Percentiles rank a stretch among this genome's conserved stretches.
Conservation (phyloP, 2,329 filamentous ascomycete genomes). For the Cladosporium austrohemisphaericum region DNA sequence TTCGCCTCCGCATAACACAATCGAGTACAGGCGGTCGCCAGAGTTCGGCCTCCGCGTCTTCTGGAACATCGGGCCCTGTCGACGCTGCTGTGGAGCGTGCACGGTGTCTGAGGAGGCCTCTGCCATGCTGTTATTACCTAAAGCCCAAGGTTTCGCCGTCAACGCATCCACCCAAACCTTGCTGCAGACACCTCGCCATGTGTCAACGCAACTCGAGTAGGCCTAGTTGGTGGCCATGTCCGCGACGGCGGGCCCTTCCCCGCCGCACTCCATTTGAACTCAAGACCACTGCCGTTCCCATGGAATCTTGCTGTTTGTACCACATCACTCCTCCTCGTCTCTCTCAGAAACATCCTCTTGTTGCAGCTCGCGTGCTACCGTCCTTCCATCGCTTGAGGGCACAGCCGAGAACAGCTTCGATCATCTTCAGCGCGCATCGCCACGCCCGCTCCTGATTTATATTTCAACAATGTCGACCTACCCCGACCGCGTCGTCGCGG, state of each 20-base stretch:
- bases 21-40: neutral
- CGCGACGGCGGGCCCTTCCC: conserved; percentile 1
- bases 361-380: neutral
- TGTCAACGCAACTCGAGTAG: conserved; percentile 13
- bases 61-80: conserved; percentile 1
- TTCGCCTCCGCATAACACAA: neutral
- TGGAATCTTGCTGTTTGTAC: neutral
- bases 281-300: neutral
- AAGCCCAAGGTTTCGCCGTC: conserved; percentile 13
- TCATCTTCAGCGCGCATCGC: too few relatives aligned
- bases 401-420: neutral
- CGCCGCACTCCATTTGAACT: conserved; percentile 13
- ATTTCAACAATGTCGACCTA: conserved; percentile 10
- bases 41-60: conserved; percentile 7
- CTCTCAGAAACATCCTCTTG: neutral
- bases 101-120: conserved; percentile 9
- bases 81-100: conserved; percentile 1
- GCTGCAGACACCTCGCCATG: too few relatives aligned
- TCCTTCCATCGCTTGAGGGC: neutral
- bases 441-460: neutral
- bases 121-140: conserved; percentile 9
- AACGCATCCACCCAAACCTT: conserved; percentile 3
- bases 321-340: neutral
- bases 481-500: conserved; percentile 11
- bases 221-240: conserved; percentile 10